phyloP scores from a whole-genome alignment of 345 rosid genomes.

The sweet orange (Citrus sinensis) region DNA sequence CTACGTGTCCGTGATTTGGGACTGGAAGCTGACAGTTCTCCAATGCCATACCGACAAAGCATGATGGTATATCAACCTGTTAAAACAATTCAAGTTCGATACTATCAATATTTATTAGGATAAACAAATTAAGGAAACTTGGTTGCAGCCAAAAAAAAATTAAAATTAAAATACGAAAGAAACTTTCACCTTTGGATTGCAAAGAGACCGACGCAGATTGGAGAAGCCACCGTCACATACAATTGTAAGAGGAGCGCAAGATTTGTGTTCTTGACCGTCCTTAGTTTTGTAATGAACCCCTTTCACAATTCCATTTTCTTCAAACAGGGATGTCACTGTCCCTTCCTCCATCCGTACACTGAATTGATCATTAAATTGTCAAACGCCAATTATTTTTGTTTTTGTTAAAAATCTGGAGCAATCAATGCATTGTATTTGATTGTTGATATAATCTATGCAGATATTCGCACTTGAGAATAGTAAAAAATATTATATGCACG shows the following conservation, averaged over 20 bases:
- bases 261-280: background rate
- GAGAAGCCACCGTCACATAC: constrained; percentile 4
- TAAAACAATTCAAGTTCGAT: too few species aligned
- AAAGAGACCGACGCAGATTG: constrained; percentile 1
- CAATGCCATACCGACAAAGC: background rate
- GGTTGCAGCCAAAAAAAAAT: background rate
- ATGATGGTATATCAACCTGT: background rate
- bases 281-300: background rate
- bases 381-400: too few species aligned
- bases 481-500: background rate
- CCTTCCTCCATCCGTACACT: constrained; percentile 2
- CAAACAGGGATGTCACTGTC: background rate
- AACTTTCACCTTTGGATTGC: background rate
- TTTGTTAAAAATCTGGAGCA: too few species aligned
- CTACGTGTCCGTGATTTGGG: background rate
- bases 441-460: too few species aligned
- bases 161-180: background rate
- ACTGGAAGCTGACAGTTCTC: background rate
- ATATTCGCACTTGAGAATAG: too few species aligned
- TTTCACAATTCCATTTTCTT: constrained; percentile 1
- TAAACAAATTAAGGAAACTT: too few species aligned
- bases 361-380: background rate
- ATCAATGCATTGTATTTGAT: too few species aligned
- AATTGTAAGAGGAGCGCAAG: background rate
- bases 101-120: background rate